Conservation (phyloP, 768 basidiomycete species). For the Leccinum variicolor region DNA sequence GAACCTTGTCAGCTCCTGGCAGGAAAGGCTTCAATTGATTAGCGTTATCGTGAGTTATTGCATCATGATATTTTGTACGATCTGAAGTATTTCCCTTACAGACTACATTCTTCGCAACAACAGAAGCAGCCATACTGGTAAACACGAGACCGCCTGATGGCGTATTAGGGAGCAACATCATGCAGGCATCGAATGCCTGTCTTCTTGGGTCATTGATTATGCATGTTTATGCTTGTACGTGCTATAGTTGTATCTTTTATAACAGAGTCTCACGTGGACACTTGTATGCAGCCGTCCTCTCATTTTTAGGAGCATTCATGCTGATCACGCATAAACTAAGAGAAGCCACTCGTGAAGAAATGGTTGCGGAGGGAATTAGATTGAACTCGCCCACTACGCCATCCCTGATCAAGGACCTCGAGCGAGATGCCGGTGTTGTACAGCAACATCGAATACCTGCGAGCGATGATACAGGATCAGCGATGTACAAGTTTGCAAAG, state of each 20-base stretch:
- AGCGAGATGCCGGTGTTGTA: conserved; percentile 3
- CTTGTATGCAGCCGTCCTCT: conserved; percentile 33
- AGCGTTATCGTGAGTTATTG: conserved; percentile 47
- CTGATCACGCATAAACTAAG: conserved; percentile 52
- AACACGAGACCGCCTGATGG: conserved; percentile 35
- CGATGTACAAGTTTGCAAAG: background rate
- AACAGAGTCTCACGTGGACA: background rate
- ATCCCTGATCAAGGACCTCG: conserved; percentile 10
- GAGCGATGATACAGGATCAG: background rate
- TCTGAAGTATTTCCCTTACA: conserved; percentile 18
- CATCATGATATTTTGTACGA: background rate
- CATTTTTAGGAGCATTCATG: conserved; percentile 56
- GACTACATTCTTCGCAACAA: conserved; percentile 64
- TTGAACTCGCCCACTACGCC: conserved; percentile 18
- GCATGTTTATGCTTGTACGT: conserved; percentile 49
- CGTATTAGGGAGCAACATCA: conserved; percentile 7
- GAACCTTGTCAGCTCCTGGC: conserved; percentile 56
- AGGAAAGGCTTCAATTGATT: conserved; percentile 60
- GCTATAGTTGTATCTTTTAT: background rate
- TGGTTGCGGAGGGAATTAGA: conserved; percentile 33
- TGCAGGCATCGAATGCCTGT: conserved; percentile 41
- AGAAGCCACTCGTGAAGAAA: conserved; percentile 48
- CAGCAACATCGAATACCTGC: background rate
- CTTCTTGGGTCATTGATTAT: conserved; percentile 51
- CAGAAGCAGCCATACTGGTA: conserved; percentile 50